These are phyloP conservation scores for Pichia sp. DNA, from an alignment of 1,139 yeast species.

Conservation along the genomic window DNA sequence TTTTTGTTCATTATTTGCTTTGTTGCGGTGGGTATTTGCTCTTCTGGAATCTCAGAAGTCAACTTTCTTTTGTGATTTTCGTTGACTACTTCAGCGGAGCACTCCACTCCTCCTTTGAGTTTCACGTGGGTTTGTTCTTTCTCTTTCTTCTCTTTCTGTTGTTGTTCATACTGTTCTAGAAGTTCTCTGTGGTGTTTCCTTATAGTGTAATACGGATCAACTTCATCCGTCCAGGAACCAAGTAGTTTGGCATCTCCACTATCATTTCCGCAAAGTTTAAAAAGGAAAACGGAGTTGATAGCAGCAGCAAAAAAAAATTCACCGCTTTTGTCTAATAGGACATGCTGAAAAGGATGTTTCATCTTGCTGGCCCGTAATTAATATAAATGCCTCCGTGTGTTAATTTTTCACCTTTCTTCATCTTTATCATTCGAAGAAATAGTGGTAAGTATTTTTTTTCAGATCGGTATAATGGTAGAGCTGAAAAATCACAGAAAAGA, in stretches of 20 bases:
- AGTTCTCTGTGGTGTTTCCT: conserved; percentile 42
- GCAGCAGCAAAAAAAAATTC: conserved; percentile 51
- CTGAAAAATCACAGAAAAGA: background rate
- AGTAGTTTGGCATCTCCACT: conserved; percentile 28
- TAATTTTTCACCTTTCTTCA: too few relatives aligned
- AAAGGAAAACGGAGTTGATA: conserved; percentile 55
- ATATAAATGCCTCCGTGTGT: too few relatives aligned
- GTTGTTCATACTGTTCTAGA: conserved; percentile 29
- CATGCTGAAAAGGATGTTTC: conserved; percentile 69
- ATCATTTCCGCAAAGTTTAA: conserved; percentile 30
- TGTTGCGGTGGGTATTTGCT: conserved; percentile 25
- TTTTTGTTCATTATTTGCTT: conserved; percentile 35
- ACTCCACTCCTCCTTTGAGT: conserved; percentile 29
- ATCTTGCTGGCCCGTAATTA: conserved; percentile 27
- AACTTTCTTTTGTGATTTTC: conserved; percentile 26
- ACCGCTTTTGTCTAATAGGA: conserved; percentile 43
- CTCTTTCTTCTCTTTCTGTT: conserved; percentile 35
- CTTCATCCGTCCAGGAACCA: conserved; percentile 53
- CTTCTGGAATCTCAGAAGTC: conserved; percentile 14
- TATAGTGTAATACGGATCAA: conserved; percentile 41
- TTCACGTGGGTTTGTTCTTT: conserved; percentile 24
- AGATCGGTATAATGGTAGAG: background rate
- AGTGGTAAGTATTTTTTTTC: background rate
- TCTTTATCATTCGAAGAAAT: background rate
- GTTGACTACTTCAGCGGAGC: conserved; percentile 34